phyloP scores from a whole-genome alignment of 495 filamentous ascomycete species.

The Rusavskia elegans region DNA sequence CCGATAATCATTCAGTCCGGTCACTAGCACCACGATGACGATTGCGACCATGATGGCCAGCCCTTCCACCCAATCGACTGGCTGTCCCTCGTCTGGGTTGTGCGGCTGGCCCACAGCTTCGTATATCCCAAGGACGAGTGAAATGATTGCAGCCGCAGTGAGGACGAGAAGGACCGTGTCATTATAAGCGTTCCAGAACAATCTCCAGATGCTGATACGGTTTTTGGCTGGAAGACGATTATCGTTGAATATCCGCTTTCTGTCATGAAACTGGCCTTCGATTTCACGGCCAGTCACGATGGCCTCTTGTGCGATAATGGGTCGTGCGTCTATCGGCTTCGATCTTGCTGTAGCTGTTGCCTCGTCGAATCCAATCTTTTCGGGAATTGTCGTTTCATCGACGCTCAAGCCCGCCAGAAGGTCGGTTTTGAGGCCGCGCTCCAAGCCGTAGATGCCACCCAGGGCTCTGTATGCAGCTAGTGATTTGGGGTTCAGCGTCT shows the following conservation, averaged over 20 bases:
- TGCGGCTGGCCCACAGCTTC: constrained; percentile 29
- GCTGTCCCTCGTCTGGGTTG: constrained; percentile 21
- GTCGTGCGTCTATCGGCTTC: constrained; percentile 9
- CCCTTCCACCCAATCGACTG: constrained; percentile 67
- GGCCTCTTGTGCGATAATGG: constrained; percentile 6
- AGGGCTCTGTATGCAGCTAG: constrained; percentile 52
- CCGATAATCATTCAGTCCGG: constrained; percentile 62
- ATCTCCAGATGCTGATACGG: constrained; percentile 49
- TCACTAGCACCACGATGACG: constrained; percentile 58
- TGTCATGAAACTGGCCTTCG: constrained; percentile 36
- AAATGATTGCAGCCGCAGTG: constrained; percentile 56
- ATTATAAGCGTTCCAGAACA: constrained; percentile 79
- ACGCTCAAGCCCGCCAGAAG: constrained; percentile 45
- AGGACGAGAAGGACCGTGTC: constrained; percentile 71
- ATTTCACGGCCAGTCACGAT: constrained; percentile 9
- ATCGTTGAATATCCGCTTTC: constrained; percentile 56
- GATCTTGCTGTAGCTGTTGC: constrained; percentile 23
- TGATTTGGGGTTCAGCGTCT: constrained; percentile 62
- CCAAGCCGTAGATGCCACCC: constrained; percentile 50
- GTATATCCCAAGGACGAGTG: constrained; percentile 57
- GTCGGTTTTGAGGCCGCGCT: constrained; percentile 51
- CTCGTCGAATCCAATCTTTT: constrained; percentile 43
- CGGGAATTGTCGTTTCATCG: constrained; percentile 44
- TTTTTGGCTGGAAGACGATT: constrained; percentile 64
- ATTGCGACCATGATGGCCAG: constrained; percentile 67